Evolutionary conservation across 352 stramenopile genomes (phyloP).

Genomic region (Pythium biforme): DNA sequence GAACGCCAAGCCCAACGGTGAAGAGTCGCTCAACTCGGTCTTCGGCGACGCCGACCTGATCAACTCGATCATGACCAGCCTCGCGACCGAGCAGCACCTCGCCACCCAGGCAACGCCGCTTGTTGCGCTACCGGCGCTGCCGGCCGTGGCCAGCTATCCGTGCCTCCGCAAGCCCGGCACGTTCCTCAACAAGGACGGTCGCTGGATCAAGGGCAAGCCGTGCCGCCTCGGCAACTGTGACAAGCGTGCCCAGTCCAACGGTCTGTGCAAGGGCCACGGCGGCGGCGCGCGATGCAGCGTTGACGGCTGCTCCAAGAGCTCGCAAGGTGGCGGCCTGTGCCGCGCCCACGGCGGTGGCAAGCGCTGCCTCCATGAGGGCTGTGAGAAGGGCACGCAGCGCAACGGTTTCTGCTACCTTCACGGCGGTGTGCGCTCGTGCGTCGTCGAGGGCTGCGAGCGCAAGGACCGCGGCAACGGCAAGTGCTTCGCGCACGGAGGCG

Average conservation of each 20-base stretch:
- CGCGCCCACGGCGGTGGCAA: constrained; percentile 80
- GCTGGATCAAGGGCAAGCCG: constrained; percentile 86
- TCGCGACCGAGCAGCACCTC: constrained; percentile 46
- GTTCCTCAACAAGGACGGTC: constrained; percentile 88
- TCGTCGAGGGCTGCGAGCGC: constrained; percentile 67
- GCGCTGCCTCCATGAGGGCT: constrained; percentile 68
- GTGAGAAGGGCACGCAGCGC: constrained; percentile 76
- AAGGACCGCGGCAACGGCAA: constrained; percentile 85
- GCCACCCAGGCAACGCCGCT: constrained; percentile 13
- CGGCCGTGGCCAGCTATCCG: constrained; percentile 34
- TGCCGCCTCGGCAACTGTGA: constrained; percentile 71
- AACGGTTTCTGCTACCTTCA: constrained; percentile 83
- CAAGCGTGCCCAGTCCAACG: constrained; percentile 78
- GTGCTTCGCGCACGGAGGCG: constrained; percentile 76
- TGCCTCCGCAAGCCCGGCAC: constrained; percentile 70
- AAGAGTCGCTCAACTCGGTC: constrained; percentile 66
- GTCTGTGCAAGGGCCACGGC: constrained; percentile 80
- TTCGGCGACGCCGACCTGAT: constrained; percentile 78
- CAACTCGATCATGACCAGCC: constrained; percentile 77
- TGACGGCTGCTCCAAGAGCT: constrained; percentile 72
- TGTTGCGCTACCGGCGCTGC: constrained; percentile 29
- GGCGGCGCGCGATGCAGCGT: constrained; percentile 75
- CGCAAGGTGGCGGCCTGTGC: constrained; percentile 71
- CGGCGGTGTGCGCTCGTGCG: constrained; percentile 70
- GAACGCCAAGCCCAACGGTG: constrained; percentile 15